Conservation (phyloP, 148 eudicot genomes). For the Silene uniflora region DNA sequence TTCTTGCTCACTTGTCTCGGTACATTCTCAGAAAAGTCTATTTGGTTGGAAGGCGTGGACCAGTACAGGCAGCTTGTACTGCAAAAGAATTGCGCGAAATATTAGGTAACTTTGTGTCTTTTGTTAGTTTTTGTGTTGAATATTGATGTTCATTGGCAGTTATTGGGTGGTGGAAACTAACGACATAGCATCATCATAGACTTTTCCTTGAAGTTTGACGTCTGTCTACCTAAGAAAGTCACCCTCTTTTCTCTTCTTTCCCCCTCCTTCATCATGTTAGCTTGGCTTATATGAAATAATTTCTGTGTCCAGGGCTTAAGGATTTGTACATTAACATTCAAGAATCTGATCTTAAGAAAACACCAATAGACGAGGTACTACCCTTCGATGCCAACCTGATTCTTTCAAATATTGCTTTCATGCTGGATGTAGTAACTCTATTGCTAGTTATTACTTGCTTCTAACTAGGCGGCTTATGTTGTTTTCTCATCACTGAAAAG, state of each 20-base stretch:
- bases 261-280: neutral
- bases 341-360: constrained; percentile 64
- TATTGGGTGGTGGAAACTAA: neutral
- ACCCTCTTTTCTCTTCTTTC: neutral
- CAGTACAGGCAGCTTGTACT: constrained; percentile 97
- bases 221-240: neutral
- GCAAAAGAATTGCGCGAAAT: constrained; percentile 96
- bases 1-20: constrained; percentile 4
- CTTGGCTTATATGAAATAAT: neutral
- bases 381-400: neutral
- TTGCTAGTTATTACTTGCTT: neutral
- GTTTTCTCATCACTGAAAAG: constrained; percentile 36
- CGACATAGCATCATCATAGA: neutral
- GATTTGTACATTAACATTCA: constrained; percentile 54
- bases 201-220: neutral
- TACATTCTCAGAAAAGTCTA: constrained; percentile 65
- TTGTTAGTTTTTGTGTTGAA: neutral
- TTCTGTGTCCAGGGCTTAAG: constrained; percentile 54
- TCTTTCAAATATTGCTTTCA: neutral
- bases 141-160: neutral
- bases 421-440: neutral
- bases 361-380: constrained; percentile 78
- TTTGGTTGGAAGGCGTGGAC: constrained; percentile 98
- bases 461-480: neutral
- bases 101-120: constrained; percentile 49